These are phyloP conservation scores for Cytospora piceicola DNA, from an alignment of 2,329 filamentous ascomycete genomes.

Conservation along the genomic window DNA sequence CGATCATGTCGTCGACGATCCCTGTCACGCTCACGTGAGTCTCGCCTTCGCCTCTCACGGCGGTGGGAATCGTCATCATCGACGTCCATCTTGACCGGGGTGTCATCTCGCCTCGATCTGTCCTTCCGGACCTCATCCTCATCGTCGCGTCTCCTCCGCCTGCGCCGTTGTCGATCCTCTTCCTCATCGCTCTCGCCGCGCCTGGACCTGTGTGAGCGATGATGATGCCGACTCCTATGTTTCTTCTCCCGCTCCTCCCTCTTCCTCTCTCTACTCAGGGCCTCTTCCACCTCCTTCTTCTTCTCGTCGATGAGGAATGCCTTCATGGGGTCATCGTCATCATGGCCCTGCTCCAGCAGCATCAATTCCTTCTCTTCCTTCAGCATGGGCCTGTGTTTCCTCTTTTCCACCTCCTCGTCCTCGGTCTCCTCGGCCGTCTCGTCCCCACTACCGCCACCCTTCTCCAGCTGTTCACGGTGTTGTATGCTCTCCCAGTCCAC, in stretches of 20 bases:
- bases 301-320: conserved; percentile 87
- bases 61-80: conserved; percentile 32
- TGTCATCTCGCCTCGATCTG: conserved; percentile 46
- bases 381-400: conserved; percentile 62
- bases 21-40: conserved; percentile 38
- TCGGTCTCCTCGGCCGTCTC: conserved; percentile 52
- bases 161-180: conserved; percentile 34
- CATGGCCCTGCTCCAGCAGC: conserved; percentile 75
- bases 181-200: conserved; percentile 37
- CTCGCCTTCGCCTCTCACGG: conserved; percentile 32
- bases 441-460: conserved; percentile 43
- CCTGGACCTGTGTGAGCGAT: conserved; percentile 49
- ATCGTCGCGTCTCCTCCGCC: conserved; percentile 30
- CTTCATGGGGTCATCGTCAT: conserved; percentile 98
- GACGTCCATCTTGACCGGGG: conserved; percentile 33
- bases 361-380: conserved; percentile 83
- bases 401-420: conserved; percentile 46
- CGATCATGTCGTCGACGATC: conserved; percentile 38
- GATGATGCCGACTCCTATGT: conserved; percentile 43
- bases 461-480: conserved; percentile 52
- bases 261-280: conserved; percentile 59
- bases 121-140: conserved; percentile 33
- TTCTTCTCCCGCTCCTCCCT: conserved; percentile 53
- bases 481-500: conserved; percentile 64
- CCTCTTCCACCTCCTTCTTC: conserved; percentile 81